These are phyloP conservation scores for Hygrophoropsis aurantiaca DNA, from an alignment of 768 basidiomycete genomes.

Conservation along the genomic window DNA sequence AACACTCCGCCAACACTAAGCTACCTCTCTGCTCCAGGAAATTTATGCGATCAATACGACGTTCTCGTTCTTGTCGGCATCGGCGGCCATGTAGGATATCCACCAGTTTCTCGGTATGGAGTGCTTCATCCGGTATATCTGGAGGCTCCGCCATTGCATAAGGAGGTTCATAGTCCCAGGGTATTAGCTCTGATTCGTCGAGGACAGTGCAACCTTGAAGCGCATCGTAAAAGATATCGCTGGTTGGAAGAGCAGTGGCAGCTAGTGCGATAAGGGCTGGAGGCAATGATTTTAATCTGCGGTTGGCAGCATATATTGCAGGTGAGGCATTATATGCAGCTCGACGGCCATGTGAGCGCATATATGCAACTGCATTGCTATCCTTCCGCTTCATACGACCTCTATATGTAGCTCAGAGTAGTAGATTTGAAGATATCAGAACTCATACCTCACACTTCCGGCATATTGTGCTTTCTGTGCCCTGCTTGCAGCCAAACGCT, in stretches of 20 bases:
- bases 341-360: background rate
- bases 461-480: background rate
- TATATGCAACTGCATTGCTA: background rate
- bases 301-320: background rate
- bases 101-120: background rate
- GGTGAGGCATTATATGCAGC: too few relatives aligned
- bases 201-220: background rate
- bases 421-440: background rate
- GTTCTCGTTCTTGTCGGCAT: background rate
- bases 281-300: background rate
- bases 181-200: background rate
- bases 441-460: background rate
- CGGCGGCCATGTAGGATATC: background rate
- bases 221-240: constrained; percentile 3
- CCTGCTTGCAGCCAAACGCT: background rate
- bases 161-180: constrained; percentile 3
- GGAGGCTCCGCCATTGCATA: background rate
- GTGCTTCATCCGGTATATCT: background rate
- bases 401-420: background rate
- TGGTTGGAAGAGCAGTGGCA: background rate
- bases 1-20: too few relatives aligned
- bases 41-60: background rate
- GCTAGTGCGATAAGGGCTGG: background rate
- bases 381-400: background rate
- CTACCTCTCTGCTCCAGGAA: too few relatives aligned